These are phyloP conservation scores for Phallus indusiatus DNA, from an alignment of 768 basidiomycete genomes.

Conservation along the genomic window DNA sequence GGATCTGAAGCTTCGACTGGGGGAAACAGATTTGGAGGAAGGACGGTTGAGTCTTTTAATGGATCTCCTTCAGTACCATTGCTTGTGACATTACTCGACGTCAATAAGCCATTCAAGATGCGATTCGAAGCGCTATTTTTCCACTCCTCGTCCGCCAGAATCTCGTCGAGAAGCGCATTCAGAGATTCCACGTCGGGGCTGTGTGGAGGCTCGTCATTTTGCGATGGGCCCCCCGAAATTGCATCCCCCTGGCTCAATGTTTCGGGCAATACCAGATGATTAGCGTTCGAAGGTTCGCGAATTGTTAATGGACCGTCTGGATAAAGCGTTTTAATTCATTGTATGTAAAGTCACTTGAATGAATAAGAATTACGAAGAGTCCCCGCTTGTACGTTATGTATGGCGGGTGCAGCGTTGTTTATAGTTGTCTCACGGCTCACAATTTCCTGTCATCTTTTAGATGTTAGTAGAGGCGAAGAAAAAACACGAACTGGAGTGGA, in stretches of 20 bases:
- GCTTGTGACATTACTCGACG: neutral
- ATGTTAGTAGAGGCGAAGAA: neutral
- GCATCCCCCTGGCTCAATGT: neutral
- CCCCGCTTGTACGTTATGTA: neutral
- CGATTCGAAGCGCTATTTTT: neutral
- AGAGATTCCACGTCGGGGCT: neutral
- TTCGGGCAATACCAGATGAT: neutral
- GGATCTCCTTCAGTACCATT: neutral
- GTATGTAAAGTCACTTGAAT: neutral
- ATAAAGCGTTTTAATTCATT: neutral
- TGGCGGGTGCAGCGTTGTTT: neutral
- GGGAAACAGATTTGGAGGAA: too few relatives aligned
- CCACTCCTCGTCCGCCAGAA: constrained; percentile 4
- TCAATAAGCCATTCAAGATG: neutral
- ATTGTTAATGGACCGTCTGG: neutral
- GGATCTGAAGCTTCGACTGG: neutral
- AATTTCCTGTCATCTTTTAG: neutral
- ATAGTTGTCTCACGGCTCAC: neutral
- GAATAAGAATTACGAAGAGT: neutral
- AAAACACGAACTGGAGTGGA: neutral
- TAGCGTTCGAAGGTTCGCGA: neutral
- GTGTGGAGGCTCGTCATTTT: neutral
- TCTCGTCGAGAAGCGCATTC: neutral
- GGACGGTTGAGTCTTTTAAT: too few relatives aligned
- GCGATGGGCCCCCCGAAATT: neutral